phyloP scores from a whole-genome alignment of 176 grass and related monocot species.

The Oryza officinalis region DNA sequence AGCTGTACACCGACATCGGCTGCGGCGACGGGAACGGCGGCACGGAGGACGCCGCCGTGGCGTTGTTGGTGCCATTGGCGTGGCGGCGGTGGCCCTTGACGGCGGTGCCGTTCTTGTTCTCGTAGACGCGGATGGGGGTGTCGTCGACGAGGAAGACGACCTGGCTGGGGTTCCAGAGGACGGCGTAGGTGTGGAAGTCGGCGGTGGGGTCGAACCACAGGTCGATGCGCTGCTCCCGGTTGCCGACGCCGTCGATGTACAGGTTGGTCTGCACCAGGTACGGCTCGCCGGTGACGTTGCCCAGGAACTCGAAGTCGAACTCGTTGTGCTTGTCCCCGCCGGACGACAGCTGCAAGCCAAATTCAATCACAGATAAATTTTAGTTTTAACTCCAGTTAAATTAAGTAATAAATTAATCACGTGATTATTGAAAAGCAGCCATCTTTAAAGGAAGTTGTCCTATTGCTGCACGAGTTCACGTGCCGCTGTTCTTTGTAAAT shows the following conservation, averaged over 20 bases:
- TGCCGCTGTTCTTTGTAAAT: slow-evolving; percentile 34
- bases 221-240: slow-evolving; percentile 97
- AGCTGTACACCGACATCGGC: slow-evolving; percentile 95
- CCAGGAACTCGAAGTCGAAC: slow-evolving; percentile 98
- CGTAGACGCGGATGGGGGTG: slow-evolving; percentile 84
- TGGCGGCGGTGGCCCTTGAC: slow-evolving; percentile 28
- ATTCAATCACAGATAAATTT: neutral
- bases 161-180: slow-evolving; percentile 96
- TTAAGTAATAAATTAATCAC: neutral
- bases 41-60: neutral
- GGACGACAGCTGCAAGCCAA: slow-evolving; percentile 53
- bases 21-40: slow-evolving; percentile 65
- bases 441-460: neutral
- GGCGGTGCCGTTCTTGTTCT: slow-evolving; percentile 43
- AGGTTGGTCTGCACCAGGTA: slow-evolving; percentile 98
- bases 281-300: slow-evolving; percentile 81
- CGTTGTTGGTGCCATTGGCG: neutral
- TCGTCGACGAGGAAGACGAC: slow-evolving; percentile 96
- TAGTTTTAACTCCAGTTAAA: neutral
- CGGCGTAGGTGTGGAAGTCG: slow-evolving; percentile 93
- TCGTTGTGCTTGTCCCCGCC: slow-evolving; percentile 87
- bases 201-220: slow-evolving; percentile 96
- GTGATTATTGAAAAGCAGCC: neutral
- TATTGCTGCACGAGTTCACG: slow-evolving; percentile 26
- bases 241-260: slow-evolving; percentile 87